Conservation (phyloP, 257 asterid species). For the Nicotiana undulata region DNA sequence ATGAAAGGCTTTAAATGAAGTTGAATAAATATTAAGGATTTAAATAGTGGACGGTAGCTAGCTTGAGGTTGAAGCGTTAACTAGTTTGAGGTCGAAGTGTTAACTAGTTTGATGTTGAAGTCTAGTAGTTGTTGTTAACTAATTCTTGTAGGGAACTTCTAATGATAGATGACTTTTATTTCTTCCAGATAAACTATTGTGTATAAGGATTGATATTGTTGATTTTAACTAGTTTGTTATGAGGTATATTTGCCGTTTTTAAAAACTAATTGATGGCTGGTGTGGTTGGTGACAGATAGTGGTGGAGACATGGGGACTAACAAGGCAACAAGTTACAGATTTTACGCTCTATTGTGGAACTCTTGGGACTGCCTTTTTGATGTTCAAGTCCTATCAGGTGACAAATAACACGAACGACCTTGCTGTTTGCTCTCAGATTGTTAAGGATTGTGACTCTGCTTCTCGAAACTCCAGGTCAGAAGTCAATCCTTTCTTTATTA, state of each 20-base stretch:
- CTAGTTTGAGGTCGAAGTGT: neutral
- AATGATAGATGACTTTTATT: too few relatives aligned
- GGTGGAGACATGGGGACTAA: conserved; percentile 56
- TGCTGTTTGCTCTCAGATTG: conserved; percentile 43
- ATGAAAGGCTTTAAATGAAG: too few relatives aligned
- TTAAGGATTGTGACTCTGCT: conserved; percentile 57
- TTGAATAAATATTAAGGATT: too few relatives aligned
- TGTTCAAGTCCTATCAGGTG: conserved; percentile 49
- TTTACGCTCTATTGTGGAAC: conserved; percentile 49
- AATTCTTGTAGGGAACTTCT: neutral
- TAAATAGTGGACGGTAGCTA: neutral
- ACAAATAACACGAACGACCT: conserved; percentile 51
- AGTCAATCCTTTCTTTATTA: neutral
- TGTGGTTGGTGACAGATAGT: conserved; percentile 26
- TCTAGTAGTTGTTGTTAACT: neutral
- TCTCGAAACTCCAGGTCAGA: conserved; percentile 44
- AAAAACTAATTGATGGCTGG: neutral
- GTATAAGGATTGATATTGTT: neutral
- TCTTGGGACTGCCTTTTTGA: conserved; percentile 64
- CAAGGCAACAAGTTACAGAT: conserved; percentile 38
- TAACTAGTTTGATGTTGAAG: neutral
- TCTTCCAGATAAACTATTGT: too few relatives aligned
- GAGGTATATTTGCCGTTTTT: neutral
- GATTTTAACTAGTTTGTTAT: neutral
- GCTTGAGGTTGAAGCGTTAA: neutral